Evolutionary conservation across 2,329 filamentous ascomycete genomes (phyloP).

Genomic region (Epichloe brachyelytri): DNA sequence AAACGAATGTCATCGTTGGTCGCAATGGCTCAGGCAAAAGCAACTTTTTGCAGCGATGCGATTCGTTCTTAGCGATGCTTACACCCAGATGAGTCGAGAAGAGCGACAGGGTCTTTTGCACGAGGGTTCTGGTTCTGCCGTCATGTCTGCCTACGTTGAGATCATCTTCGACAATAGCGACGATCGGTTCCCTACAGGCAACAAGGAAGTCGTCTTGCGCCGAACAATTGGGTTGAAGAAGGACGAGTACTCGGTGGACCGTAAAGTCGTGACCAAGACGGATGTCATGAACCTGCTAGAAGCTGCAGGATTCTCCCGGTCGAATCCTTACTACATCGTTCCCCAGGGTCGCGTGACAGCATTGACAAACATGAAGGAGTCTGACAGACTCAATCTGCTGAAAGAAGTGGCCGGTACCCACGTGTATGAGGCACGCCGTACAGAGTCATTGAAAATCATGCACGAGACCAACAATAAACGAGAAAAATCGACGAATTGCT

Average conservation of each 20-base stretch:
- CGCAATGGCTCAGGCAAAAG: conserved; percentile 99
- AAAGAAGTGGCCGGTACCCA: conserved; percentile 99
- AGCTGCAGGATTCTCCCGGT: conserved; percentile 89
- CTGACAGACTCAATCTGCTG: conserved; percentile 73
- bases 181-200: conserved; percentile 86
- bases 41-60: conserved; percentile 99
- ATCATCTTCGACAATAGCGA: conserved; percentile 98
- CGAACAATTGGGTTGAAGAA: conserved; percentile 96
- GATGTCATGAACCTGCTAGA: conserved; percentile 94
- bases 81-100: conserved; percentile 89
- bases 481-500: conserved; percentile 82
- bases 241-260: conserved; percentile 95
- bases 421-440: conserved; percentile 83
- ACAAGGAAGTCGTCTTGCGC: conserved; percentile 78
- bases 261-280: conserved; percentile 87
- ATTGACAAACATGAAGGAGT: conserved; percentile 97
- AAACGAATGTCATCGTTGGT: conserved; percentile 96
- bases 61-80: conserved; percentile 95
- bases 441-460: conserved; percentile 95
- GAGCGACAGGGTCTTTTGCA: conserved; percentile 94
- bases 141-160: conserved; percentile 99
- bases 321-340: conserved; percentile 98
- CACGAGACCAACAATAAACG: conserved; percentile 90
- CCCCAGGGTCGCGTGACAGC: conserved; percentile 93
- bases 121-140: conserved; percentile 91